Evolutionary conservation across 2,329 filamentous ascomycete genomes (phyloP), one percentile per base, ranked within the genome.

Genomic region (Phaeoacremonium minimum): DNA sequence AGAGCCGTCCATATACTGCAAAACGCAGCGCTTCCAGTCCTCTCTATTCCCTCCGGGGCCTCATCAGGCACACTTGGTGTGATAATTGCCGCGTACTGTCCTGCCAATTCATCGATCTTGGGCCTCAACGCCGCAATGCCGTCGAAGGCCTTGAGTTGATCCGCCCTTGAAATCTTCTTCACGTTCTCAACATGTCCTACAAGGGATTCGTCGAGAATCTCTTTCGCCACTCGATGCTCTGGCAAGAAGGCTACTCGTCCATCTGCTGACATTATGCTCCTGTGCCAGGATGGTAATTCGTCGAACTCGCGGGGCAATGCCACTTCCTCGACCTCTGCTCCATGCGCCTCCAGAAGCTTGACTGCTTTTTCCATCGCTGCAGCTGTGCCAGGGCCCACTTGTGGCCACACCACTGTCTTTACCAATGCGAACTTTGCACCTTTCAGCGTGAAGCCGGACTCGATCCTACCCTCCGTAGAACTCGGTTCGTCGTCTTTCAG

Each of bases 21-120:
- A 40, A 77, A 75, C 0, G 56, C 63, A 15, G 74, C 64, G 42
- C 64, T 72, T 0, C 80, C 80, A 0, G 78, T 84, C 35, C 53
- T 66, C 5, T 61, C 61, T 0, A 66, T 50, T 0, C 78, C 79
- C 1, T 67, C 38, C 0, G 80, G 77, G 0, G 80, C 80, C 45
- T 80, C 78, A 37, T 79, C 80, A 0, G 69, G 48, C 0, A 71
- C 74, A 46, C 77, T 81, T 0, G 80, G 79, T 0, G 68, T 71
- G 8, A 85, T 45, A 0, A 83, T 61, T 0, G 73, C 75, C 12
- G 64, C 69, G 40, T 80, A 83, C 13, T 56, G 50, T 1, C 55
- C 54, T 0, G 69, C 64, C 5, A 83, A 63, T 2, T 53, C 58
- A 45, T 84, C 80, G 4, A 76, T 66, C 14, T 66, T 58, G 0